phyloP scores from a whole-genome alignment of 2,329 filamentous ascomycete genomes.

The Phaeomoniella chlamydospora region DNA sequence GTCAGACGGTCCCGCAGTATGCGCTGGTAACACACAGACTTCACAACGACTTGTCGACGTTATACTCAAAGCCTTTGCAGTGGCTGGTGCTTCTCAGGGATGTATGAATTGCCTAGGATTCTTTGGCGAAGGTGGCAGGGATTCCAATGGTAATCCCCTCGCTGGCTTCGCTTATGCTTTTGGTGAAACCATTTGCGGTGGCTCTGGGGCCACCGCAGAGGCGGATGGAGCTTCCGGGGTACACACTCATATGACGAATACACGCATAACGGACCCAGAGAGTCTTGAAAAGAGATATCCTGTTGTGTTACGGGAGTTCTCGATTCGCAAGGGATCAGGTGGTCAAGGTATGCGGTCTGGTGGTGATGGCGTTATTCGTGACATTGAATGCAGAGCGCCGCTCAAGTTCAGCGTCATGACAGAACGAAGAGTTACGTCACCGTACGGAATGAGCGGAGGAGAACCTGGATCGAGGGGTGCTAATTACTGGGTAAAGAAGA shows the following conservation, averaged over 20 bases:
- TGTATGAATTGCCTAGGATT: slow-evolving; percentile 16
- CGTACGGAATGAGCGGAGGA: slow-evolving; percentile 14
- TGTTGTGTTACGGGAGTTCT: slow-evolving; percentile 57
- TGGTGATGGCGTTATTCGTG: slow-evolving; percentile 63
- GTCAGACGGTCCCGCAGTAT: slow-evolving; percentile 14
- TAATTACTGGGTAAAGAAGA: slow-evolving; percentile 11
- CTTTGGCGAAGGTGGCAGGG: slow-evolving; percentile 8
- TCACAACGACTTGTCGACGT: slow-evolving; percentile 16
- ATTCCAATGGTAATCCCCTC: neutral
- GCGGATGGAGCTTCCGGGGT: slow-evolving; percentile 65
- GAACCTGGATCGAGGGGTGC: slow-evolving; percentile 8
- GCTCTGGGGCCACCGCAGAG: slow-evolving; percentile 54
- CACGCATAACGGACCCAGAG: slow-evolving; percentile 67
- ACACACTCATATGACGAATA: slow-evolving; percentile 82
- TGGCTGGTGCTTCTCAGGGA: slow-evolving; percentile 13
- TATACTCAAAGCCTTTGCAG: slow-evolving; percentile 17
- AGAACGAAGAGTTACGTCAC: slow-evolving; percentile 11
- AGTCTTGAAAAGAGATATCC: slow-evolving; percentile 67
- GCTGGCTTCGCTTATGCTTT: slow-evolving; percentile 62
- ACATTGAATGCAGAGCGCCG: slow-evolving; percentile 68
- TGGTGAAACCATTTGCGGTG: slow-evolving; percentile 70
- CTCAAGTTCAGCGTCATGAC: slow-evolving; percentile 43
- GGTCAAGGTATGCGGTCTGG: slow-evolving; percentile 53
- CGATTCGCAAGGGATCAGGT: slow-evolving; percentile 46
- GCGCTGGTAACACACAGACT: slow-evolving; percentile 13